Base-by-base conservation (phyloP, 225 moss, liverwort and hornwort genomes). In the Asterella californica region DNA sequence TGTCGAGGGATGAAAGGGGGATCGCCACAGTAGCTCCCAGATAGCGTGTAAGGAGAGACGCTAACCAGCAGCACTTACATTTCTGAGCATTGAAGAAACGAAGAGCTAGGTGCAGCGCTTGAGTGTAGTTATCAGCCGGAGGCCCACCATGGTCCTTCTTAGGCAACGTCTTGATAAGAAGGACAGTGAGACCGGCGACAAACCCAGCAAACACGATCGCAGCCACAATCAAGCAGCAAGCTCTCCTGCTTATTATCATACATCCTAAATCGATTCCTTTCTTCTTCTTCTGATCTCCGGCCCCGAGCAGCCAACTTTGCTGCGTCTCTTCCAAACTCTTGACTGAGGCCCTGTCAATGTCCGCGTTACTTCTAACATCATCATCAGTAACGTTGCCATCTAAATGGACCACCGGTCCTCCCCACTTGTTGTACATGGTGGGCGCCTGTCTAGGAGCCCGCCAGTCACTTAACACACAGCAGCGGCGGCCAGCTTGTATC, bases 321-420 rank as follows among this genome's bases (percentile, higher is more conserved):
- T 96, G 96, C 65, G 96, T 94, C 87, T 96, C 96, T 81, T 94
- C 96, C 73, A 94, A 78, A 77, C 96, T 94, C 81, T 89, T 90
- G 33, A 94, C 89, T 1, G 96, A 96, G 34, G 91, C 96, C 47
- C 90, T 83, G 88, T 96, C 96, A 70, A 94, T 89, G 68, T 96
- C 96, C 84, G 90, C n/a, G 75, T 77, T 90, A 50, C 94, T 83
- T 67, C 83, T 88, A 36, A 82, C 85, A 1, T 81, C 82, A 54
- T 92, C 96, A 81, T 92, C 89, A 30, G 91, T 89, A 38, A 86
- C 86, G 36, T 89, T 85, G 72, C 90, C 96, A 79, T 91, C 88
- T 18, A 85, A 42, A 57, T 89, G 85, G 53, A 88, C 90, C 76
- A 92, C 82, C 46, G 89, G 74, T n/a, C 94, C 94, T 83, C 94